These are phyloP conservation scores for Haberlea rhodopensis DNA, from an alignment of 257 asterid genomes.

Conservation along the genomic window DNA sequence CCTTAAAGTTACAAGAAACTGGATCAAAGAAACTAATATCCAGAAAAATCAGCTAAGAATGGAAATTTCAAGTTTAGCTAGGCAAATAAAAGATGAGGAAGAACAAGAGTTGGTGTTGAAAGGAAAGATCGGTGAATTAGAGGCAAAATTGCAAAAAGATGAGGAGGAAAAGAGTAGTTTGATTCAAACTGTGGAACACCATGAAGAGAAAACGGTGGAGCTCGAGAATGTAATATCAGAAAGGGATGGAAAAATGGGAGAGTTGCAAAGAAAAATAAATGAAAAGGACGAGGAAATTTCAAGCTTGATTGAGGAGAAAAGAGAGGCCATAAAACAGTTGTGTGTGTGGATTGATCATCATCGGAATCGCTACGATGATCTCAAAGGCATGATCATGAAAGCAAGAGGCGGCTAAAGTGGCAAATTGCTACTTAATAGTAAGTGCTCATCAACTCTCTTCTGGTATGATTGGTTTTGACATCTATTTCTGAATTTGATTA, in stretches of 20 bases:
- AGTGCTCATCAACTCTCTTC: not conserved
- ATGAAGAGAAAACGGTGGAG: constrained; percentile 44
- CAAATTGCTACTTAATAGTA: constrained; percentile 38
- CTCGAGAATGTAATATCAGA: constrained; percentile 39
- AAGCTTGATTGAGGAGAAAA: constrained; percentile 70
- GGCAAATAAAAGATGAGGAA: constrained; percentile 44
- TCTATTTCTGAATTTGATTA: constrained; percentile 22
- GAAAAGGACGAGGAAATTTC: constrained; percentile 56
- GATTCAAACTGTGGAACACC: constrained; percentile 30
- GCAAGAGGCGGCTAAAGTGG: constrained; percentile 40
- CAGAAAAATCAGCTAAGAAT: constrained; percentile 47
- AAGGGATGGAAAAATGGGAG: constrained; percentile 45
- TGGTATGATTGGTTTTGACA: constrained; percentile 8
- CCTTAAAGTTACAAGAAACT: constrained; percentile 47
- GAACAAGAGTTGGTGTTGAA: constrained; percentile 30
- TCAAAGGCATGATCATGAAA: constrained; percentile 51
- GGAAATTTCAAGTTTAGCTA: constrained; percentile 38
- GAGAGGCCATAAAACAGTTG: constrained; percentile 77
- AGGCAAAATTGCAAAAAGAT: constrained; percentile 34
- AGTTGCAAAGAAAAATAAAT: constrained; percentile 42
- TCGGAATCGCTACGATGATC: constrained; percentile 58
- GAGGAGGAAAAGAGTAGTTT: constrained; percentile 46
- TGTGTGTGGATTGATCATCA: constrained; percentile 80
- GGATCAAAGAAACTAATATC: constrained; percentile 45
- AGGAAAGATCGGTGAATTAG: constrained; percentile 39